These are phyloP conservation scores for Proteromonas lacertae DNA, from an alignment of 352 stramenopile species.

Conservation along the genomic window DNA sequence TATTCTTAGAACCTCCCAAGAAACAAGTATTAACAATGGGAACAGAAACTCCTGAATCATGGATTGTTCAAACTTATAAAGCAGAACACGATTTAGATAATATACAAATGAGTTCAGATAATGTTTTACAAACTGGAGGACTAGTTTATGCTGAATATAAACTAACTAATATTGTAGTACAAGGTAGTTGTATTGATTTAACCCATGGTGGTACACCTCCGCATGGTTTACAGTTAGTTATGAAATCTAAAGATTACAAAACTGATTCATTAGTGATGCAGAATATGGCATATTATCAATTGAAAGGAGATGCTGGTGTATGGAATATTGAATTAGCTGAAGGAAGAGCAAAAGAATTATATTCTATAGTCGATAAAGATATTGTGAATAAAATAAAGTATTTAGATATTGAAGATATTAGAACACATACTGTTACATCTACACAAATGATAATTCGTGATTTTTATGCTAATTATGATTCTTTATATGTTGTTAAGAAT, in stretches of 20 bases:
- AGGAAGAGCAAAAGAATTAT: conserved; percentile 27
- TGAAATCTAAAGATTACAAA: conserved; percentile 9
- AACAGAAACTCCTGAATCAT: conserved; percentile 51
- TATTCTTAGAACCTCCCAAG: conserved; percentile 34
- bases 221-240: conserved; percentile 40
- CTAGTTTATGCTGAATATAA: background rate
- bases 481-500: conserved; percentile 4
- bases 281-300: conserved; percentile 94
- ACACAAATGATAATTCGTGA: background rate
- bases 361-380: conserved; percentile 4
- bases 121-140: background rate
- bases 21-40: conserved; percentile 55
- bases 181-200: conserved; percentile 37
- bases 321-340: conserved; percentile 52
- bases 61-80: conserved; percentile 41
- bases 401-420: too few species aligned
- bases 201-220: conserved; percentile 13
- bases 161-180: conserved; percentile 48
- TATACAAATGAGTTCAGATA: conserved; percentile 21
- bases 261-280: conserved; percentile 96
- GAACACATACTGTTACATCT: too few species aligned
- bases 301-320: conserved; percentile 72
- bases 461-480: background rate
- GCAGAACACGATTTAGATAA: conserved; percentile 51
- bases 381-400: background rate